Evolutionary conservation across 2,329 filamentous ascomycete species (phyloP).

Genomic region (Colletotrichum paranaense): DNA sequence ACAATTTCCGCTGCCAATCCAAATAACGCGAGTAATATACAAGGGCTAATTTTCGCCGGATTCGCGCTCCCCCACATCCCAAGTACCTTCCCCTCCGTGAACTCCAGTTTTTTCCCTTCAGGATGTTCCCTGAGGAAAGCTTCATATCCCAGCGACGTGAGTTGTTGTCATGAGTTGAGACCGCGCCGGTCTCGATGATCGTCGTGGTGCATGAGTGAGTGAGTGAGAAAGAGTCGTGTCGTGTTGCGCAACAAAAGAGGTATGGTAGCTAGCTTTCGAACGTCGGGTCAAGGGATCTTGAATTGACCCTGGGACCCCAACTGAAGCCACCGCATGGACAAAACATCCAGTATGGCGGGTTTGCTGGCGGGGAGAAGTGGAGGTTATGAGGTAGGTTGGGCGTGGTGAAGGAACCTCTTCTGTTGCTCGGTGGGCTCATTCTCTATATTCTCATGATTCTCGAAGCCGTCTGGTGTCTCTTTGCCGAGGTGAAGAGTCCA

Average conservation of each 20-base stretch:
- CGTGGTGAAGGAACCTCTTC: not conserved
- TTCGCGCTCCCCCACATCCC: not conserved
- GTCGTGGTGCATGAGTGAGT: not conserved
- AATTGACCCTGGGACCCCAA: not conserved
- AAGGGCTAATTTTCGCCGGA: constrained; percentile 17
- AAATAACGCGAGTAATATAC: constrained; percentile 28
- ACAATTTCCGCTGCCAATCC: constrained; percentile 11
- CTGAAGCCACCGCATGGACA: not conserved
- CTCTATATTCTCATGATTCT: constrained; percentile 4
- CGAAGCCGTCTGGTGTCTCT: not conserved
- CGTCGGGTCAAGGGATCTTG: not conserved
- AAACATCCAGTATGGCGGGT: not conserved
- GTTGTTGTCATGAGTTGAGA: not conserved
- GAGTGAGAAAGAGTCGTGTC: not conserved
- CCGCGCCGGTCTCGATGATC: not conserved
- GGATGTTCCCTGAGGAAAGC: not conserved
- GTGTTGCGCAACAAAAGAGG: not conserved
- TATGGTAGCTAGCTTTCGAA: not conserved
- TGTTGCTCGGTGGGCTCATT: not conserved
- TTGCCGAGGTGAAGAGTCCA: not conserved
- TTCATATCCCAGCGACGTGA: not conserved
- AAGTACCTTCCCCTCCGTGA: not conserved
- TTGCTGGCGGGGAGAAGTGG: not conserved
- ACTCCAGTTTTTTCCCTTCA: constrained; percentile 4
- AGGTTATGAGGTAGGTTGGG: not conserved